phyloP scores from a whole-genome alignment of 2,329 filamentous ascomycete genomes.

The Calonectria hawksworthii region DNA sequence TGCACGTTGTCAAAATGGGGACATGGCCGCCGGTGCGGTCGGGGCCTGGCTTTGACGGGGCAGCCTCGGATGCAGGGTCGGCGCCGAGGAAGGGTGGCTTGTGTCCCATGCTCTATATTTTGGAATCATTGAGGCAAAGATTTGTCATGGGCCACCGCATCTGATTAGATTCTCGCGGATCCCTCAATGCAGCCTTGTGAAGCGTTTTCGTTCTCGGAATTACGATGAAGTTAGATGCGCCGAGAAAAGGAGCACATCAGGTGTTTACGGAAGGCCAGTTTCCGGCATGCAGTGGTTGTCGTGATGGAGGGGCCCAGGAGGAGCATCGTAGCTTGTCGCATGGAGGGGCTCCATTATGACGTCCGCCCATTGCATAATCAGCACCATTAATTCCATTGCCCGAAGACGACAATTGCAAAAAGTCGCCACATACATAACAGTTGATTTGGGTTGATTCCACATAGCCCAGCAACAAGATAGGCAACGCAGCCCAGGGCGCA shows the following conservation, averaged over 20 bases:
- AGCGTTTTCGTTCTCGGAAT: background rate
- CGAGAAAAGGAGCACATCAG: constrained; percentile 13
- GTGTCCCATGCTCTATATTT: constrained; percentile 5
- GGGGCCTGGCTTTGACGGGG: constrained; percentile 17
- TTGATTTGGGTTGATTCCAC: background rate
- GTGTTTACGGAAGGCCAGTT: constrained; percentile 18
- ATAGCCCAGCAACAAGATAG: background rate
- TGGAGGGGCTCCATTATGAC: constrained; percentile 11
- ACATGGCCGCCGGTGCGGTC: constrained; percentile 13
- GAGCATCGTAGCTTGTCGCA: background rate
- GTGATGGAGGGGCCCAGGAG: background rate
- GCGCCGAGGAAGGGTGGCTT: constrained; percentile 31
- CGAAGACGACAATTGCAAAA: background rate
- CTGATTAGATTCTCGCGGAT: constrained; percentile 40
- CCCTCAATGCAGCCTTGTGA: background rate
- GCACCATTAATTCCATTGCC: background rate
- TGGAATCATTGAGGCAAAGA: constrained; percentile 25
- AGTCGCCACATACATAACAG: background rate
- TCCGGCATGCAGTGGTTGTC: constrained; percentile 10
- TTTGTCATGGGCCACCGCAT: constrained; percentile 42
- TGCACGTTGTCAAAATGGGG: background rate
- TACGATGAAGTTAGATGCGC: constrained; percentile 6
- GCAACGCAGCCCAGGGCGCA: too few relatives aligned
- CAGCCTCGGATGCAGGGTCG: constrained; percentile 39
- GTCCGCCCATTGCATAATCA: background rate